Conservation (phyloP, 768 basidiomycete genomes). For the Boletus subparvulus region DNA sequence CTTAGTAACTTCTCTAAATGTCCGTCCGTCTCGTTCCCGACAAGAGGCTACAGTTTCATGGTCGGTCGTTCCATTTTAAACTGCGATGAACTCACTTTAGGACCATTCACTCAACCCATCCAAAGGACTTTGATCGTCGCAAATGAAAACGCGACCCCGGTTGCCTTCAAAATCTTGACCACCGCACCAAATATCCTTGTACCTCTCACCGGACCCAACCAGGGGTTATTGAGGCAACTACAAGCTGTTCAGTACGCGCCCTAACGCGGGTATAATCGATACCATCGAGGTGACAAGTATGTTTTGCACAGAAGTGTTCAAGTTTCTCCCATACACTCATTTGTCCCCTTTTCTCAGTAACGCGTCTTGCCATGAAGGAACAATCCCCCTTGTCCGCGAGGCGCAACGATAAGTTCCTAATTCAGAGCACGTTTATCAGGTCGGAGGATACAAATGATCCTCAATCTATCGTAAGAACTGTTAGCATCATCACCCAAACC, state of each 20-base stretch:
- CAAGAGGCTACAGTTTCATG: conserved; percentile 70
- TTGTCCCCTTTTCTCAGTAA: conserved; percentile 50
- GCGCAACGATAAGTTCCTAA: conserved; percentile 97
- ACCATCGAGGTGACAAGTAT: conserved; percentile 84
- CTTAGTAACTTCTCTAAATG: conserved; percentile 47
- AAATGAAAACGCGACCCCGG: conserved; percentile 79
- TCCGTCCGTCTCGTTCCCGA: conserved; percentile 73
- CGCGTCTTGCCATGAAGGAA: conserved; percentile 88
- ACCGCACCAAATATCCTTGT: conserved; percentile 83
- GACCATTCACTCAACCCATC: conserved; percentile 83
- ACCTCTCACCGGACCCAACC: background rate
- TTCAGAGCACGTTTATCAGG: conserved; percentile 87
- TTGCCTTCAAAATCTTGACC: conserved; percentile 99
- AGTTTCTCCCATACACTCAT: background rate
- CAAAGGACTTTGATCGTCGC: conserved; percentile 77
- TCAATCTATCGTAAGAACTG: conserved; percentile 69
- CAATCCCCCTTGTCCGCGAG: conserved; percentile 72
- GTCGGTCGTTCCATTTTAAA: conserved; percentile 44
- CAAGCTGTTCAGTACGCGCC: conserved; percentile 87
- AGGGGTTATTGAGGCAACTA: background rate
- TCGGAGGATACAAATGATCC: conserved; percentile 71
- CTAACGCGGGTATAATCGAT: conserved; percentile 89
- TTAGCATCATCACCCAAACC: background rate
- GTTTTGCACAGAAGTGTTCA: conserved; percentile 26
- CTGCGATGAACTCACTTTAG: conserved; percentile 39